phyloP scores from a whole-genome alignment of 192 early-diverging fungal genomes.

The Dimargaris cristalligena region DNA sequence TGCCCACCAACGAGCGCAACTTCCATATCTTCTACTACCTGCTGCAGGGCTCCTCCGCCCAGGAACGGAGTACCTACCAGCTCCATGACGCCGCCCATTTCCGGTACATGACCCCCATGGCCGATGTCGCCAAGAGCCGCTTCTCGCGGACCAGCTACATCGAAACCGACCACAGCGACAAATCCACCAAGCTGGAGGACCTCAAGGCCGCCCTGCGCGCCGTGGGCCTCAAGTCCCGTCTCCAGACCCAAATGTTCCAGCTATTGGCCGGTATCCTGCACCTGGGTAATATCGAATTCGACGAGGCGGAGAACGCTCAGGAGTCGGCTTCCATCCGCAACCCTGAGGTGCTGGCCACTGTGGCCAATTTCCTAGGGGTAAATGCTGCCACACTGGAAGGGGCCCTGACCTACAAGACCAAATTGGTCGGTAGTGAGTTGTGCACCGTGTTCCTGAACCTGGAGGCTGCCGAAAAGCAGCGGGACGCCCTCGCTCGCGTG shows the following conservation, averaged over 20 bases:
- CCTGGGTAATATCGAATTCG: constrained; percentile 80
- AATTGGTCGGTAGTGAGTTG: constrained; percentile 63
- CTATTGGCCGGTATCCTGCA: constrained; percentile 78
- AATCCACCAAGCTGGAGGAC: constrained; percentile 36
- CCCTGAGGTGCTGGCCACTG: constrained; percentile 47
- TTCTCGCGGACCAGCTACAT: constrained; percentile 9
- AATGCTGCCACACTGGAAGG: constrained; percentile 46
- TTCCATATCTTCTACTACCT: constrained; percentile 76
- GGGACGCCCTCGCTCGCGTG: constrained; percentile 61
- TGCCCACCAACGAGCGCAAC: constrained; percentile 37
- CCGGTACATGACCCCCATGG: constrained; percentile 9
- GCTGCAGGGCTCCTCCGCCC: constrained; percentile 52
- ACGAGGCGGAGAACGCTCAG: constrained; percentile 42
- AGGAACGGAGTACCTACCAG: constrained; percentile 49
- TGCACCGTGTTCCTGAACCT: constrained; percentile 81
- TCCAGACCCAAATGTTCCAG: constrained; percentile 64
- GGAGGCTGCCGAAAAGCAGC: constrained; percentile 54
- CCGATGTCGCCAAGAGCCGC: constrained; percentile 5
- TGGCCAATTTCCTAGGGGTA: constrained; percentile 67
- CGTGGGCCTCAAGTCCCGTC: constrained; percentile 44
- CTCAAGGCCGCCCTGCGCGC: constrained; percentile 39
- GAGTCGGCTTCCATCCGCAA: constrained; percentile 66
- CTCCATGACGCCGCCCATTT: constrained; percentile 34
- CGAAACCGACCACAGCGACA: constrained; percentile 2
- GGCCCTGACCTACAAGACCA: constrained; percentile 64